Conservation (phyloP, 73 alveolate species). For the Paramecium bursaria region DNA sequence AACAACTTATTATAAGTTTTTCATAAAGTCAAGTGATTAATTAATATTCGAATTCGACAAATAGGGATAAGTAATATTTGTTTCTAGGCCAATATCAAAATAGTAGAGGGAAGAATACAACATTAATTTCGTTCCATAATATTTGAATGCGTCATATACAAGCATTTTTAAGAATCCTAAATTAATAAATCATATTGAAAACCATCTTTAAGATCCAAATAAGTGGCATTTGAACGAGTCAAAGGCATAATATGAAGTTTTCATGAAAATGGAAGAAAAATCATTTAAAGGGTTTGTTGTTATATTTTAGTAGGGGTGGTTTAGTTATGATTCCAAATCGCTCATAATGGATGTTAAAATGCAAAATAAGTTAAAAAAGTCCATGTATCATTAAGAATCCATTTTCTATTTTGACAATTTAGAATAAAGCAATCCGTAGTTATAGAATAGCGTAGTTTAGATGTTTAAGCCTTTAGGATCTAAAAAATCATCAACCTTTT, state of each 20-base stretch:
- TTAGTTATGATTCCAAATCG: slow-evolving; percentile 20
- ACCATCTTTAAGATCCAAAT: slow-evolving; percentile 8
- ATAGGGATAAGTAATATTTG: slow-evolving; percentile 34
- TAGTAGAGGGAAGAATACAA: slow-evolving; percentile 3
- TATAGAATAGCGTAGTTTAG: slow-evolving; percentile 14
- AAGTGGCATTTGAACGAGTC: slow-evolving; percentile 45
- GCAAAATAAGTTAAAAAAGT: slow-evolving; percentile 2
- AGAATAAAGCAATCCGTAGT: slow-evolving; percentile 48
- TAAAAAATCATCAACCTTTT: neutral
- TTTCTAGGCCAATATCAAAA: slow-evolving; percentile 23
- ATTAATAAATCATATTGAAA: slow-evolving; percentile 33
- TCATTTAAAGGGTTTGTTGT: slow-evolving; percentile 54
- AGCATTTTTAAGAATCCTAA: slow-evolving; percentile 26
- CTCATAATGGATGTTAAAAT: neutral
- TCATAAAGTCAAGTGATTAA: slow-evolving; percentile 39
- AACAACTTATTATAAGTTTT: slow-evolving; percentile 46
- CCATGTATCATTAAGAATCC: slow-evolving; percentile 20
- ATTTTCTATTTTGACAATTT: neutral
- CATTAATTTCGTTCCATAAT: slow-evolving; percentile 41
- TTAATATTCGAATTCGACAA: slow-evolving; percentile 49
- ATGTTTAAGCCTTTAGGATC: slow-evolving; percentile 48
- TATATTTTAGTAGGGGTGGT: slow-evolving; percentile 42
- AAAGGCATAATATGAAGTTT: slow-evolving; percentile 43
- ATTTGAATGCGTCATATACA: slow-evolving; percentile 36
- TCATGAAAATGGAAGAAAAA: slow-evolving; percentile 57